Percentiles rank a stretch among this genome's conserved stretches.
Conservation (phyloP, 2,329 filamentous ascomycete species). For the Fonsecaea multimorphosa region DNA sequence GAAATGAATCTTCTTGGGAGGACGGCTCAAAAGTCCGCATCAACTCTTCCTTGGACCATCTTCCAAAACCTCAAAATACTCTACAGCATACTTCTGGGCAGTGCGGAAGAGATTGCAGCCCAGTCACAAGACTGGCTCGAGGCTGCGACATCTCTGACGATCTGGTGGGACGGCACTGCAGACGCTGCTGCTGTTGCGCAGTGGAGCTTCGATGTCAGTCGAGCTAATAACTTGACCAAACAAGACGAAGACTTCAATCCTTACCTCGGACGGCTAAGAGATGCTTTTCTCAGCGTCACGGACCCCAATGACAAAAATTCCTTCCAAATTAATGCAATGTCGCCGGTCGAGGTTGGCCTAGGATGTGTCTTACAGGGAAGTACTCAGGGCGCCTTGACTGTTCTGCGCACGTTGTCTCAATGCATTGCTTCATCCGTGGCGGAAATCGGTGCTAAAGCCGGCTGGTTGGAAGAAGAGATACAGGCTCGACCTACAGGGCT, state of each 20-base stretch:
- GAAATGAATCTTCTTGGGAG: constrained; percentile 25
- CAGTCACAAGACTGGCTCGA: constrained; percentile 91
- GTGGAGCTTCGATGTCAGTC: constrained; percentile 53
- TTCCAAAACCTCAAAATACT: constrained; percentile 83
- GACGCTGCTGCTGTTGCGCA: constrained; percentile 53
- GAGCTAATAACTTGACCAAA: constrained; percentile 45
- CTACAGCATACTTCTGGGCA: constrained; percentile 80
- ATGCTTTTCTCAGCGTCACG: constrained; percentile 70
- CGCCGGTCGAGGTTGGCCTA: constrained; percentile 78
- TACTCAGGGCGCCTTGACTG: constrained; percentile 73
- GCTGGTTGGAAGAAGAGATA: constrained; percentile 69
- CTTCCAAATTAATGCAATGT: constrained; percentile 77
- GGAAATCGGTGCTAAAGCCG: constrained; percentile 81
- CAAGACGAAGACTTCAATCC: constrained; percentile 58
- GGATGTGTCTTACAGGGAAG: constrained; percentile 85
- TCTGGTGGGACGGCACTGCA: constrained; percentile 90
- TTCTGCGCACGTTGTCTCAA: constrained; percentile 80
- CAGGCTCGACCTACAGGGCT: constrained; percentile 61
- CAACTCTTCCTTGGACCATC: constrained; percentile 53
- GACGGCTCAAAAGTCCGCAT: constrained; percentile 28
- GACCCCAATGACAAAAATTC: constrained; percentile 65
- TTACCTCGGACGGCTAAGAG: constrained; percentile 75
- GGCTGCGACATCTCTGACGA: constrained; percentile 78
- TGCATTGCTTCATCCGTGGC: constrained; percentile 77
- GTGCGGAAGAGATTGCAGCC: constrained; percentile 74